phyloP scores from a whole-genome alignment of 1,284 basidiomycete species.

The Trametes hirsuta region DNA sequence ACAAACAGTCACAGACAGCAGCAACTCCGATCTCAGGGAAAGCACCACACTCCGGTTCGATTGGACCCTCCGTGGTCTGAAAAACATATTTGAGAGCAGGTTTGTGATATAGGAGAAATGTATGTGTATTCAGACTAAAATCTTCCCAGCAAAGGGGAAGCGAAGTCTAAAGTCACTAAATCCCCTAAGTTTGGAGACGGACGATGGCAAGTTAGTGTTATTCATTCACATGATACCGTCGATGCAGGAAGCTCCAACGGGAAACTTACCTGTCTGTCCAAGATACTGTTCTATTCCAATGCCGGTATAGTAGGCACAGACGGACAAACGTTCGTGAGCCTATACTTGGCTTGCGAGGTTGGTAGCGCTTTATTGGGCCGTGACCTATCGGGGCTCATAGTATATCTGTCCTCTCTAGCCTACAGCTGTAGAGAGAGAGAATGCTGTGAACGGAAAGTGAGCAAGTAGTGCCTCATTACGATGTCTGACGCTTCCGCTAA shows the following conservation, averaged over 20 bases:
- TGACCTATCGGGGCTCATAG: not conserved
- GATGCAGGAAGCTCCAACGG: not conserved
- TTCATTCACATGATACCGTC: not conserved
- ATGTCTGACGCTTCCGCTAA: not conserved
- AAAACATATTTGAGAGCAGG: constrained; percentile 73
- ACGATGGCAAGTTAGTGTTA: constrained; percentile 63
- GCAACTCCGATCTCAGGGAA: constrained; percentile 47
- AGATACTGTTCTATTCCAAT: constrained; percentile 85
- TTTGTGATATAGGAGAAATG: constrained; percentile 24
- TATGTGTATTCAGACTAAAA: not conserved
- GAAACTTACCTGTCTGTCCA: constrained; percentile 10
- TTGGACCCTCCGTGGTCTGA: constrained; percentile 74
- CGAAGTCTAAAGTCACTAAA: constrained; percentile 73
- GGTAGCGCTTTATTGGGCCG: constrained; percentile 31
- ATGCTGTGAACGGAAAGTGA: constrained; percentile 62
- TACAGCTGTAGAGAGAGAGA: constrained; percentile 75
- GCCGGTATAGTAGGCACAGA: constrained; percentile 60
- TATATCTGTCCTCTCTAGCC: constrained; percentile 49
- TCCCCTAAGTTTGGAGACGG: constrained; percentile 69
- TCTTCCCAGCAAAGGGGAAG: constrained; percentile 59
- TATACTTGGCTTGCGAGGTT: constrained; percentile 84
- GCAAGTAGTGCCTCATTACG: constrained; percentile 19
- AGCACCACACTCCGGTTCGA: constrained; percentile 70
- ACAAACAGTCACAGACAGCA: not conserved
- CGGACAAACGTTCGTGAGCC: constrained; percentile 52